Percentiles rank a stretch among this genome's conserved stretches.
Conservation (phyloP, 768 basidiomycete genomes). For the Chalciporus sphaerocephalus region DNA sequence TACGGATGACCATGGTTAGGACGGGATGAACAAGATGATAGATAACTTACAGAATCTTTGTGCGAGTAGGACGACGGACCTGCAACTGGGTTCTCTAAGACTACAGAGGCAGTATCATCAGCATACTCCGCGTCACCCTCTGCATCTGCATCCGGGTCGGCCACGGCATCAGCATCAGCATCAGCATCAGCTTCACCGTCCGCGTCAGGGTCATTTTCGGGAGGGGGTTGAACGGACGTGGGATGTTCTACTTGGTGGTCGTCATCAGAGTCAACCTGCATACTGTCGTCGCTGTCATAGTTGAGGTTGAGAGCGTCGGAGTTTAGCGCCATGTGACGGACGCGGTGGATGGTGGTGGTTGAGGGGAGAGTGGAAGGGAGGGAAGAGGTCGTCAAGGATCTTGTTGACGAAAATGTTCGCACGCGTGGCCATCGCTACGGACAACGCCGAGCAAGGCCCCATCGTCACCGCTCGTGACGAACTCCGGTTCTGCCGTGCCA, state of each 20-base stretch:
- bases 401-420: conserved; percentile 39
- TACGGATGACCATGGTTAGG: not conserved
- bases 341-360: conserved; percentile 30
- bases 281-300: conserved; percentile 54
- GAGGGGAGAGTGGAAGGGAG: conserved; percentile 33
- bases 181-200: conserved; percentile 64
- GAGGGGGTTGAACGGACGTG: conserved; percentile 17
- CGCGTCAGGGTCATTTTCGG: conserved; percentile 34
- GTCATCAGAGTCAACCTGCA: conserved; percentile 66
- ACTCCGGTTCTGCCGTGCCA: conserved; percentile 36
- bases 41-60: conserved; percentile 56
- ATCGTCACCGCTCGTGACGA: conserved; percentile 41
- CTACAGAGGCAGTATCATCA: conserved; percentile 35
- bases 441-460: conserved; percentile 41
- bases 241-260: conserved; percentile 25
- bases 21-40: conserved; percentile 5
- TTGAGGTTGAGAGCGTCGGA: conserved; percentile 48
- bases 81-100: conserved; percentile 34
- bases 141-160: conserved; percentile 41
- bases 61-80: conserved; percentile 43
- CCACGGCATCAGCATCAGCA: conserved; percentile 61
- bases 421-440: conserved; percentile 41
- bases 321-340: conserved; percentile 33
- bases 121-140: conserved; percentile 42
- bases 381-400: conserved; percentile 39